Evolutionary conservation across 78 protist genomes (phyloP), one percentile per base, ranked within the genome.

Genomic region (Pigoraptor vietnamica): DNA sequence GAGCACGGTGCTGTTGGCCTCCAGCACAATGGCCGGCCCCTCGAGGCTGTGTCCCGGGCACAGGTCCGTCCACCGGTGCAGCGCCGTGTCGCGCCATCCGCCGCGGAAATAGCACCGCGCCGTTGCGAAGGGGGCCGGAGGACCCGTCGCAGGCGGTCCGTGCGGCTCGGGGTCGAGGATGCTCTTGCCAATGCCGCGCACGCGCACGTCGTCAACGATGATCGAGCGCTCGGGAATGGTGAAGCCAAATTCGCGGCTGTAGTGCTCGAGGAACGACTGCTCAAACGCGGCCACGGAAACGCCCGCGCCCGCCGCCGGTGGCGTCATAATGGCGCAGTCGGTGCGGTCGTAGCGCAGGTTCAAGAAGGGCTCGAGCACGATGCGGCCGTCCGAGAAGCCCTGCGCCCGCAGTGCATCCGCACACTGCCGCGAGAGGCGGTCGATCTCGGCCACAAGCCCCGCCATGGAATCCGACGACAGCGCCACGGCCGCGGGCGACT

Each of bases 11-110:
- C 97, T 84, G 48, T 91, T 95, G 25, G 91, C 79, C 23, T 94
- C 98, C 2, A 95, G 81, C 35, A 98, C 92, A 0, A 98, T 40
- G 24, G 98, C 96, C 0, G 99, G 99, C 19, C 98, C 99, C 0
- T 2, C 36, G 2, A 98, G 86, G 0, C 0, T 0, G 36, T 90
- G 89, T 10, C 94, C 94, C 19, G 96, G 93, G 24, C 29, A 23
- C 39, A 97, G 37, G 24, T 88, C 36, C 0, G 0, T 35, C 24
- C 92, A 40, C 29, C 25, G 0, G 94, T 93, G 93, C 37, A 96
- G 87, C 34, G 95, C 95, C 24, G 97, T 93, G 35, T 81, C 87
- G 48, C 95, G 82, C 23, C 97, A 95, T 0, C 89, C 84, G 0
- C 35, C 48, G 82, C 6, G 36, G 25, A 90, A 94, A 56, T 84